Base-by-base conservation (phyloP, 441 rosid genomes). In the Metrosideros polymorpha region DNA sequence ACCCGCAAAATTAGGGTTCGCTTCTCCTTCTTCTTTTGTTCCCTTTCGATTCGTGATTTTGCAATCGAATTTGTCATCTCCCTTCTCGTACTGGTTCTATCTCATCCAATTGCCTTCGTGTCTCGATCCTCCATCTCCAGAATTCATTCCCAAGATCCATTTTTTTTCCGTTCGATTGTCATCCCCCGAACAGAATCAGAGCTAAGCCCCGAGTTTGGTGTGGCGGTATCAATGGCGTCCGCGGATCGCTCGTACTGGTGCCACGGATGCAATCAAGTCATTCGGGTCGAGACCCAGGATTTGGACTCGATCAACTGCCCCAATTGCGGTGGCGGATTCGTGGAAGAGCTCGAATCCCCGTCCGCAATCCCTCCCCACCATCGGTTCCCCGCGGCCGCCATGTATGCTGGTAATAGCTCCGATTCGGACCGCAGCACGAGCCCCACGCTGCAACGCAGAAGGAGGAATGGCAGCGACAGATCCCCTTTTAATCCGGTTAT, bases 401-500 rank as follows among this genome's bases (percentile, higher is more conserved):
- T 85, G 85, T 88, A 88, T 85, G 30, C 51, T 42, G 89, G 87
- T 25, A 63, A 50, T 49, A 30, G 86, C 4, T 86, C 63, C 43
- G 75, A 85, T 53, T 89, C 83, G 47, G 88, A 87, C 56, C 83
- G 86, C 15, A 15, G 75, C 32, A 18, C 87, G 6, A 45, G 88
- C 66, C 86, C 93, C 8, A 86, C 92, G 47, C 63, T 86, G 50
- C 90, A 89, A 17, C 89, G 91, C 12, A 53, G 85, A 30, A 90
- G 91, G 27, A 79, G 91, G 35, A 87, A 55, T 66, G 91, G 90
- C 9, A 92, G 92, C 18, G 94, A 92, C 86, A 91, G 92, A 2
- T 93, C 94, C 56, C 92, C 90, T 42, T 91, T 94, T 82, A 93
- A 94, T n/a, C 95, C 94, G 3, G 94, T 94, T 27, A 92, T 93